Evolutionary conservation across 1,284 basidiomycete genomes (phyloP).

Genomic region (Inonotus obliquus): DNA sequence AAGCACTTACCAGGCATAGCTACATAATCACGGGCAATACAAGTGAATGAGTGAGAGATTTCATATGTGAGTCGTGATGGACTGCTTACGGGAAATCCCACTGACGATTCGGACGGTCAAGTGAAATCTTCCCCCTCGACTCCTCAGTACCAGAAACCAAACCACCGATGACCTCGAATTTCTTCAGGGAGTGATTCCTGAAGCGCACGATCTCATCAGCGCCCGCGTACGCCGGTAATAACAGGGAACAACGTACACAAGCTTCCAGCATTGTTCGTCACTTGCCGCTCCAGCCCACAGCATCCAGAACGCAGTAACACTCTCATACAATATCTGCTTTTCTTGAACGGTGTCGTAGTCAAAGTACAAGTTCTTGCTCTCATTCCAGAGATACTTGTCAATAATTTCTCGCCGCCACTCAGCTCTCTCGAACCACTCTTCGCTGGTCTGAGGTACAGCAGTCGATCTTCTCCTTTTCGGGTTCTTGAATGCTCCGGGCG

Average conservation of each 20-base stretch:
- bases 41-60: slow-evolving; percentile 15
- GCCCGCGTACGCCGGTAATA: slow-evolving; percentile 3
- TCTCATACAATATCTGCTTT: slow-evolving; percentile 92
- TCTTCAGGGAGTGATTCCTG: slow-evolving; percentile 81
- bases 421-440: slow-evolving; percentile 90
- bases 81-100: slow-evolving; percentile 85
- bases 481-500: slow-evolving; percentile 69
- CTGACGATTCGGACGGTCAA: slow-evolving; percentile 97
- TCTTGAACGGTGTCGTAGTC: slow-evolving; percentile 93
- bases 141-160: slow-evolving; percentile 96
- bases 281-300: slow-evolving; percentile 97
- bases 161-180: slow-evolving; percentile 96
- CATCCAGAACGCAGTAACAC: slow-evolving; percentile 93
- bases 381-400: slow-evolving; percentile 96
- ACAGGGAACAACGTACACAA: slow-evolving; percentile 63
- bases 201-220: slow-evolving; percentile 15
- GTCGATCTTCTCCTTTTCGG: slow-evolving; percentile 59
- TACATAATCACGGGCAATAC: slow-evolving; percentile 24
- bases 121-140: slow-evolving; percentile 90
- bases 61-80: slow-evolving; percentile 20
- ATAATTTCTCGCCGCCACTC: slow-evolving; percentile 79
- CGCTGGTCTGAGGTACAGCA: slow-evolving; percentile 60
- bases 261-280: slow-evolving; percentile 88
- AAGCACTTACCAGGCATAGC: slow-evolving; percentile 55
- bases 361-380: slow-evolving; percentile 91